A percentile compares a stretch with the other conserved stretches of the same genome.
These are phyloP conservation scores for Angophora floribunda DNA, from an alignment of 345 rosid genomes.

Conservation along the genomic window DNA sequence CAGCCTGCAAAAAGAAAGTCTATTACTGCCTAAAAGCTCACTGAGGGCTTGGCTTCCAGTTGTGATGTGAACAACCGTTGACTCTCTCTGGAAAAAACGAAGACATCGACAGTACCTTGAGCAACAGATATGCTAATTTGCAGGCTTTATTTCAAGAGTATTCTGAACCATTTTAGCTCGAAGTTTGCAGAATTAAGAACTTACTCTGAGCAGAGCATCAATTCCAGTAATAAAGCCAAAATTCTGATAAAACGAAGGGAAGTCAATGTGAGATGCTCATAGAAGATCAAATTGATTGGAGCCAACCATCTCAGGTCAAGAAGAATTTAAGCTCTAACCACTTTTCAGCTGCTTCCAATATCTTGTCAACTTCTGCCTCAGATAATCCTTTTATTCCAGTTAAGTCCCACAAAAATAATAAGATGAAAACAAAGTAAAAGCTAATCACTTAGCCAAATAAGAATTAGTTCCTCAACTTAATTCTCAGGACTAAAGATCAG, in stretches of 20 bases:
- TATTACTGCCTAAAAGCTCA: not conserved
- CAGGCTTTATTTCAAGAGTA: not conserved
- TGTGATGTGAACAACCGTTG: not conserved
- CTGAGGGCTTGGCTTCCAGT: not conserved
- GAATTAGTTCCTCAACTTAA: too few species aligned
- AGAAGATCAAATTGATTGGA: not conserved
- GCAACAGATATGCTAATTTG: not conserved
- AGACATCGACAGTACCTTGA: not conserved
- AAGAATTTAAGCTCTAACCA: slow-evolving; percentile 30
- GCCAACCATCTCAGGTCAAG: not conserved
- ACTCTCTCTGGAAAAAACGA: not conserved
- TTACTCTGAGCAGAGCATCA: too few species aligned
- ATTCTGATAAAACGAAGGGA: too few species aligned
- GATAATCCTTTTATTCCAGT: slow-evolving; percentile 95
- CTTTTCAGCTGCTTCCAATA: slow-evolving; percentile 98
- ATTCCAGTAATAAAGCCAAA: too few species aligned
- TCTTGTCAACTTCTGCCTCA: slow-evolving; percentile 93
- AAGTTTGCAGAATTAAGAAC: too few species aligned
- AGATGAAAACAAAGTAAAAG: too few species aligned
- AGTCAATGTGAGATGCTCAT: not conserved
- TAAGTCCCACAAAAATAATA: slow-evolving; percentile 32
- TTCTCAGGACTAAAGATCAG: too few species aligned
- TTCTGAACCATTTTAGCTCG: not conserved
- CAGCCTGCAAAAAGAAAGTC: not conserved
- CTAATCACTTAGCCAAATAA: too few species aligned